Evolutionary conservation across 129 eudicot species (phyloP), one percentile per base, ranked within the genome.

Genomic region (Solidago caesia): DNA sequence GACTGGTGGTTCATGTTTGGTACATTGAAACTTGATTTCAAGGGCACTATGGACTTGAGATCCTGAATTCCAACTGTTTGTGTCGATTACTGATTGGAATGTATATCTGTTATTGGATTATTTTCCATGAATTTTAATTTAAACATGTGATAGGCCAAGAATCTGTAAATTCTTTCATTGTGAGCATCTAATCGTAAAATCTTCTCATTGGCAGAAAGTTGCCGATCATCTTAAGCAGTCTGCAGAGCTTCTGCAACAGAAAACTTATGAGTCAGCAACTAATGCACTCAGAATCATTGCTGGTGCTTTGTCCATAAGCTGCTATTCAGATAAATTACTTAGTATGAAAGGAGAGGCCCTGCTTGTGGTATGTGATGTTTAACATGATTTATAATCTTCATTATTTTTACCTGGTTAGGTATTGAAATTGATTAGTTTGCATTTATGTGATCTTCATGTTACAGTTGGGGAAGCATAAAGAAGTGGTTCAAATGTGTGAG

Each of bases 281-380:
- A 68, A 61, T 57, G 99, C 96, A 42, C 84, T 94, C 63, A 79
- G 42, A 70, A 75, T 77, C 13, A 85, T 89, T 78, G 67, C 44
- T 21, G 96, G 87, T 70, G 99, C 87, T 81, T 82, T 94, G 80
- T 78, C 85, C n/a, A 84, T 88, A 65, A 83, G 97, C 80, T 81
- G 82, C 75, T 89, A 87, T 65, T 88, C 99, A 1, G 99, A 94
- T 74, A 87, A 79, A 65, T 79, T 94, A 70, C 87, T 85, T 74
- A 81, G 87, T 69, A 76, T 91, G 88, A 94, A 88, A 80, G 99
- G 94, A 79, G 88, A 88, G 78, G 94, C 99, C 78, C 87, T 94
- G 41, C 75, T 80, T 82, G 72, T 71, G 87, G 99, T 94, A 11
- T 78, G 96, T 85, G 45, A 55, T 67, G 60, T 25, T 46, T 53